phyloP scores from a whole-genome alignment of 495 filamentous ascomycete species.

The Talaromyces ruber region DNA sequence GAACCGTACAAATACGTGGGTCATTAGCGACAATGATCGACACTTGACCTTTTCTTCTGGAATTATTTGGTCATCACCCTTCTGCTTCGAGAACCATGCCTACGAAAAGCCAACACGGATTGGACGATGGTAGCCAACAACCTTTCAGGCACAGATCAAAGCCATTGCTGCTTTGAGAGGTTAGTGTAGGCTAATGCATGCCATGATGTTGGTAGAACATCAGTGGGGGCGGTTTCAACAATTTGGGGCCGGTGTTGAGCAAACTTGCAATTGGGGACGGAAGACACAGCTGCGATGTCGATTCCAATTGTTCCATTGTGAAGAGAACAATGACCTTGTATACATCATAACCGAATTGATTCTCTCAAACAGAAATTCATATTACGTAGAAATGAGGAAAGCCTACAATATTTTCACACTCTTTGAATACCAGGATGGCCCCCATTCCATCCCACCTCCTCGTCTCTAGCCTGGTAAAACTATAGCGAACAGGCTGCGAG shows the following conservation, averaged over 20 bases:
- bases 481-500: not conserved
- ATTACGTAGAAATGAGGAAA: not conserved
- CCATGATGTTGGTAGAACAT: not conserved
- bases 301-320: not conserved
- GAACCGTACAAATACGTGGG: not conserved
- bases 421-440: not conserved
- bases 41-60: not conserved
- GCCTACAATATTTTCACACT: not conserved
- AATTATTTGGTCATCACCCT: not conserved
- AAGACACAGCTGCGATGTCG: not conserved
- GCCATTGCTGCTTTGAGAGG: not conserved
- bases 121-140: not conserved
- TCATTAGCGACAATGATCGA: not conserved
- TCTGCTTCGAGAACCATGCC: not conserved
- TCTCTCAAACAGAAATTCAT: not conserved
- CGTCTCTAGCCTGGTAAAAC: not conserved
- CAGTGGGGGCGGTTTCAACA: not conserved
- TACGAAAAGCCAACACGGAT: not conserved
- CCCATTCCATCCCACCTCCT: not conserved
- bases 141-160: not conserved
- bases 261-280: not conserved
- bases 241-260: not conserved
- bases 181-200: constrained; percentile 1
- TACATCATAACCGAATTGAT: not conserved
- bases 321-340: not conserved